A percentile compares a stretch with the other conserved stretches of the same genome.
Conservation (phyloP, 2,329 filamentous ascomycete species). For the Sclerotinia subarctica region DNA sequence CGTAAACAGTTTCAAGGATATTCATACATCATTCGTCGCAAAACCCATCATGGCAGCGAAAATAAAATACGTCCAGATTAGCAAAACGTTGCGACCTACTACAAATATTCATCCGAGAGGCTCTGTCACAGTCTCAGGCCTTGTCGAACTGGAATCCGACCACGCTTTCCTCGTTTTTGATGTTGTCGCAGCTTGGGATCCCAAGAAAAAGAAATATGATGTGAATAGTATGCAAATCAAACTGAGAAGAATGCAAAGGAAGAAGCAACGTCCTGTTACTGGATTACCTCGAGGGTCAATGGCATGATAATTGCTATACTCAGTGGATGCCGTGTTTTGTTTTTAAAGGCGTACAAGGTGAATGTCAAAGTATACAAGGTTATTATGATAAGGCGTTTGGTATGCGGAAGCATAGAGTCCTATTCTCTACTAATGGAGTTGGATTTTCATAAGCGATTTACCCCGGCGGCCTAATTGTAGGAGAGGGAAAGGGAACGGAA, state of each 20-base stretch:
- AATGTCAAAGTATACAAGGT: neutral
- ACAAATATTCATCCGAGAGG: slow-evolving; percentile 48
- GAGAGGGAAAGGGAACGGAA: neutral
- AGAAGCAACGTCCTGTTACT: slow-evolving; percentile 39
- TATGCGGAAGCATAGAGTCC: neutral
- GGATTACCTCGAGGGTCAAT: neutral
- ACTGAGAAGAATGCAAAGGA: slow-evolving; percentile 47
- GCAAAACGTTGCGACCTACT: slow-evolving; percentile 48
- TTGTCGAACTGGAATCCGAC: slow-evolving; percentile 52
- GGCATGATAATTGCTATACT: neutral
- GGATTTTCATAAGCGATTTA: neutral
- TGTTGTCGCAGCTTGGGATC: slow-evolving; percentile 54
- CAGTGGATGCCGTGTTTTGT: neutral
- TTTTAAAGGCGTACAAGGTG: slow-evolving; percentile 6
- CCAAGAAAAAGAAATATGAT: slow-evolving; percentile 46
- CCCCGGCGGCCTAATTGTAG: neutral
- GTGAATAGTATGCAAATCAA: slow-evolving; percentile 40
- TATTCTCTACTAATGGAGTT: slow-evolving; percentile 1
- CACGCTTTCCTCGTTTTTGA: slow-evolving; percentile 50
- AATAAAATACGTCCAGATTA: slow-evolving; percentile 25
- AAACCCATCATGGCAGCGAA: slow-evolving; percentile 34
- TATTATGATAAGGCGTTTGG: slow-evolving; percentile 1
- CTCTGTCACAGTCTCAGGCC: slow-evolving; percentile 51
- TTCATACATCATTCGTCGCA: slow-evolving; percentile 32
- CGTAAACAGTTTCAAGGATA: neutral